Evolutionary conservation across 2,329 filamentous ascomycete species (phyloP).

Genomic region (Hypoxylon sp.): DNA sequence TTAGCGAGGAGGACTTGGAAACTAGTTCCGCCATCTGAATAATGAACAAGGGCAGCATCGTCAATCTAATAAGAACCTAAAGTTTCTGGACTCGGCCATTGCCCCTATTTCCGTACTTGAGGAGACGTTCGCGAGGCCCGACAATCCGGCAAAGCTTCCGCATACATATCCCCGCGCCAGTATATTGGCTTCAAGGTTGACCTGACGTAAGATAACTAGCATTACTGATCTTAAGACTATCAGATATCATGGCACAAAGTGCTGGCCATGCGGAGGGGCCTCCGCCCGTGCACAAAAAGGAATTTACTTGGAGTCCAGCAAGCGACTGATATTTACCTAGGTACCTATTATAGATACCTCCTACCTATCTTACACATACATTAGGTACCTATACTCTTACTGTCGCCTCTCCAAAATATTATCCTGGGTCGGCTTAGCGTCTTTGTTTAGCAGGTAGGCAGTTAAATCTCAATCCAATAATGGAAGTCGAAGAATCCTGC

Average conservation of each 20-base stretch:
- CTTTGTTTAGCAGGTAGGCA: not conserved
- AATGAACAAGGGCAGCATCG: not conserved
- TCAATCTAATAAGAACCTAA: not conserved
- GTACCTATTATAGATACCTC: too few relatives aligned
- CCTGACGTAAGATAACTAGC: not conserved
- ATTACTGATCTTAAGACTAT: not conserved
- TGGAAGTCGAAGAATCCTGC: too few relatives aligned
- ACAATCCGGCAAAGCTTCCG: conserved; percentile 20
- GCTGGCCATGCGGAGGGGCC: not conserved
- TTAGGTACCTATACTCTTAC: not conserved
- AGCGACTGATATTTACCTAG: too few relatives aligned
- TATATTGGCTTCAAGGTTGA: not conserved
- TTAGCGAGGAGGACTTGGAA: conserved; percentile 8
- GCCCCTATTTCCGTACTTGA: not conserved
- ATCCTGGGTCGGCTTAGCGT: not conserved
- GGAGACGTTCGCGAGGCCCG: too few relatives aligned
- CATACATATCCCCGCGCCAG: not conserved
- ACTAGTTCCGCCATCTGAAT: conserved; percentile 3
- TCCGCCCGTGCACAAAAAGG: not conserved
- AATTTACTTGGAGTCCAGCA: not conserved
- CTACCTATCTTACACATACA: too few relatives aligned
- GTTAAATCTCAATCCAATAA: not conserved
- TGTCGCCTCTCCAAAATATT: too few relatives aligned
- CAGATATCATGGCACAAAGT: not conserved
- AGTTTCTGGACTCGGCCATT: conserved; percentile 13